Evolutionary conservation across 345 rosid genomes (phyloP).

Genomic region (Aurinia saxatilis): DNA sequence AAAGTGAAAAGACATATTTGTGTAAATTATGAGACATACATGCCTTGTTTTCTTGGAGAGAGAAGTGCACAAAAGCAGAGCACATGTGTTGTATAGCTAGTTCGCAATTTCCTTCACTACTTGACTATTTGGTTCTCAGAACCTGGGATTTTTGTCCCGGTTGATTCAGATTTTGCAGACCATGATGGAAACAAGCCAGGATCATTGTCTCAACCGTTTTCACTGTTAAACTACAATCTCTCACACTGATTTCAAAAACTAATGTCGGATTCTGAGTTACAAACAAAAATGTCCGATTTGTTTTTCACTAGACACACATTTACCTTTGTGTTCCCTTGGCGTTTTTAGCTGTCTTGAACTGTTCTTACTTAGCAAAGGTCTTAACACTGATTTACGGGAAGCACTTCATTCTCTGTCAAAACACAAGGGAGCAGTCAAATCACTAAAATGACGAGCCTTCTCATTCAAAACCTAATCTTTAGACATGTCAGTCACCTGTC

Average conservation of each 20-base stretch:
- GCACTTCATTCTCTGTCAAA: constrained; percentile 90
- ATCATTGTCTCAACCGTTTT: constrained; percentile 13
- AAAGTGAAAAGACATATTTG: constrained; percentile 19
- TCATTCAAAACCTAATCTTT: constrained; percentile 14
- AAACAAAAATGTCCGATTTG: constrained; percentile 10
- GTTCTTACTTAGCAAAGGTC: not conserved
- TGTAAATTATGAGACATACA: constrained; percentile 12
- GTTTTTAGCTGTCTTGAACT: not conserved
- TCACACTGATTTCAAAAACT: not conserved
- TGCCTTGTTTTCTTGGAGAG: constrained; percentile 13
- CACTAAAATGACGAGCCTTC: constrained; percentile 1
- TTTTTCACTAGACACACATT: constrained; percentile 2
- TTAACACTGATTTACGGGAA: constrained; percentile 50
- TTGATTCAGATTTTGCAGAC: constrained; percentile 19
- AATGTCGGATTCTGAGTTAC: not conserved
- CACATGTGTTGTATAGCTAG: constrained; percentile 30
- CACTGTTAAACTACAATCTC: constrained; percentile 6
- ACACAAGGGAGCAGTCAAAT: constrained; percentile 20
- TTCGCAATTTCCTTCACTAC: constrained; percentile 14
- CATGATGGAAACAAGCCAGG: constrained; percentile 27
- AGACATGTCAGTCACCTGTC: constrained; percentile 58
- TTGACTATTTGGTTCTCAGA: constrained; percentile 27
- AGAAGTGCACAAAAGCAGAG: constrained; percentile 16
- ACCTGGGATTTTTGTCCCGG: constrained; percentile 19
- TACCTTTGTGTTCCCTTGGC: constrained; percentile 14